phyloP scores from a whole-genome alignment of 2,329 filamentous ascomycete genomes.

The Bipolaris victoriae region DNA sequence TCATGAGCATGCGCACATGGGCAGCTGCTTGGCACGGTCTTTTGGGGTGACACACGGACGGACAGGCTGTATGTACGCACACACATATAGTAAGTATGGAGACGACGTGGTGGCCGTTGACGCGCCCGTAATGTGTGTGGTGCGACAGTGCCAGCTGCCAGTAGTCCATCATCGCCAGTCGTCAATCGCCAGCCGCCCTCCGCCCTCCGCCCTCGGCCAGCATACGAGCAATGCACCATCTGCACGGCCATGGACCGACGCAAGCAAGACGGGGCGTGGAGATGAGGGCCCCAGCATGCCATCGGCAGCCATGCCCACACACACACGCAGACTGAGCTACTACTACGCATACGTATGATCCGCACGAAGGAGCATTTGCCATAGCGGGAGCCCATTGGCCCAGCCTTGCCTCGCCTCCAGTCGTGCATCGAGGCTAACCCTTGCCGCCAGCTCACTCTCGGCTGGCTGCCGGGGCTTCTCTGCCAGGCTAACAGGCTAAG shows the following conservation, averaged over 20 bases:
- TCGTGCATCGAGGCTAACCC: slow-evolving; percentile 14
- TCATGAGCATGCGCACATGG: background rate
- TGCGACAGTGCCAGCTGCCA: background rate
- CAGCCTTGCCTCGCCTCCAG: slow-evolving; percentile 16
- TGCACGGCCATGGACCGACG: background rate
- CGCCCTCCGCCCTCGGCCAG: background rate
- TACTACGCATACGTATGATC: slow-evolving; percentile 4
- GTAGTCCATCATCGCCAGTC: too few relatives aligned
- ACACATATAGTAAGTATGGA: background rate
- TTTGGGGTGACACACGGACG: too few relatives aligned
- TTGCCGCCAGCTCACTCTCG: slow-evolving; percentile 16
- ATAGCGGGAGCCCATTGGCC: slow-evolving; percentile 12
- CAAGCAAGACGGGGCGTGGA: background rate
- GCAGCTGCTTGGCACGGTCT: too few relatives aligned
- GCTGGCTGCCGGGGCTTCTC: slow-evolving; percentile 12
- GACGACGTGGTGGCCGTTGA: background rate
- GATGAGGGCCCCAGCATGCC: background rate
- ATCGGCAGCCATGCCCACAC: too few relatives aligned
- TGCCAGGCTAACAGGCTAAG: background rate
- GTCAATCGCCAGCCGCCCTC: background rate
- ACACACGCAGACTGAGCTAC: too few relatives aligned
- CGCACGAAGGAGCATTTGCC: slow-evolving; percentile 17
- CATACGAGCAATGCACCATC: slow-evolving; percentile 3
- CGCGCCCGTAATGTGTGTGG: background rate
- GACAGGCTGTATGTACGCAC: background rate